Evolutionary conservation across 352 stramenopile genomes (phyloP).

Genomic region (Phytophthora citrophthora): DNA sequence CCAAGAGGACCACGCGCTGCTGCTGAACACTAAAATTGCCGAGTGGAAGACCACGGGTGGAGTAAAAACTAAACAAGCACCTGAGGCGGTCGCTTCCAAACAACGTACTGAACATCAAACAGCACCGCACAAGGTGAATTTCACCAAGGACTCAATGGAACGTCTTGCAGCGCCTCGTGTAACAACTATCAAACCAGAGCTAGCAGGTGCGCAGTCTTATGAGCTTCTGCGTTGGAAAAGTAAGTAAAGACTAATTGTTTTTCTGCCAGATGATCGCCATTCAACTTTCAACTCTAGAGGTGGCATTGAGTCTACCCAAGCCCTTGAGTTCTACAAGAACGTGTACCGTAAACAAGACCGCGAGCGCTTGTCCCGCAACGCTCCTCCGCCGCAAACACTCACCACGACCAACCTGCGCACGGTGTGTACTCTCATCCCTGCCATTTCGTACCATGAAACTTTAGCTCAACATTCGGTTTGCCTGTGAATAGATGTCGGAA

Average conservation of each 20-base stretch:
- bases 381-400: conserved; percentile 14
- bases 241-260: no score
- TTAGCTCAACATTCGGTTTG: not conserved
- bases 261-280: conserved; percentile 14
- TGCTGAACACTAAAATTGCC: conserved; percentile 55
- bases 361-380: conserved; percentile 33
- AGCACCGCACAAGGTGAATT: conserved; percentile 14
- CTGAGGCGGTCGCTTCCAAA: conserved; percentile 1
- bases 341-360: conserved; percentile 55
- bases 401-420: conserved; percentile 37
- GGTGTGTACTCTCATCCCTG: conserved; percentile 30
- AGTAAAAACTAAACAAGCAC: not conserved
- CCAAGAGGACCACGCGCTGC: conserved; percentile 60
- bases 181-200: conserved; percentile 17
- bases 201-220: conserved; percentile 13
- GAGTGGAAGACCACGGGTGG: conserved; percentile 58
- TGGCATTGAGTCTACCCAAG: conserved; percentile 47
- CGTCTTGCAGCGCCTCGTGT: conserved; percentile 44
- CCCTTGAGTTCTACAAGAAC: conserved; percentile 57
- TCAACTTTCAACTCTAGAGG: conserved; percentile 11
- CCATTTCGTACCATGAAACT: not conserved
- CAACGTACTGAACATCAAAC: not conserved
- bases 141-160: conserved; percentile 54
- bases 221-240: not conserved
- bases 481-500: conserved; percentile 47